Evolutionary conservation across 495 filamentous ascomycete species (phyloP), one percentile per base, ranked within the genome.

Genomic region (Haplographium delicatum): DNA sequence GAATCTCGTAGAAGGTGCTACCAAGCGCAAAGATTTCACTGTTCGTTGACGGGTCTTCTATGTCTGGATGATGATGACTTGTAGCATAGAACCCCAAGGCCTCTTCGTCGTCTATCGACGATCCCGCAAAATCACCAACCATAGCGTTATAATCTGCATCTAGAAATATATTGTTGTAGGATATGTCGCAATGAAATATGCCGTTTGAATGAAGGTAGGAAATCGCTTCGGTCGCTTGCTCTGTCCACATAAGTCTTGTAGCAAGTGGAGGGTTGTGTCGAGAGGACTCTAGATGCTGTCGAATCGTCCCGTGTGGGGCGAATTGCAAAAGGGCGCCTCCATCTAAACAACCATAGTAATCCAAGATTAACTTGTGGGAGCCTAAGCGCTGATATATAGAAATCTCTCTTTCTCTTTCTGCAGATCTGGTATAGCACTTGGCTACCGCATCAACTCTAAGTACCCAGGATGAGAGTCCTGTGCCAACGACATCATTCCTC

Each of bases 61-160:
- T 51, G 11, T 44, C 47, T 31, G 54, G 54, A 44, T 48, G 45
- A 25, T 45, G 22, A 39, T 58, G 42, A 45, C 50, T 58, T 13
- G 62, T 59, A 27, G 56, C 50, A 51, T 57, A 62, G 45, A 41
- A 59, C 23, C 47, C 44, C 20, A 58, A 56, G 25, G 48, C 45
- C 24, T 16, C 47, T 47, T 34, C 27, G 22, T 43, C 50, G 41
- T 63, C 42, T 8, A 65, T 56, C n/a, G 63, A 58, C 22, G 62
- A 65, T 8, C 63, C 63, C 28, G 48, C 63, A 56, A 66, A 66
- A 47, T 65, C 62, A 26, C 50, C 63, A 23, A 65, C 34, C 54
- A 54, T 63, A 20, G 45, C 45, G 11, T 48, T 23, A 23, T 38
- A 20, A 26, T 19, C 19, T 13, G 19, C 19, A 27, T 39, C 25